phyloP scores from a whole-genome alignment of 148 eudicot species.

The Rhododendron mucronatum region DNA sequence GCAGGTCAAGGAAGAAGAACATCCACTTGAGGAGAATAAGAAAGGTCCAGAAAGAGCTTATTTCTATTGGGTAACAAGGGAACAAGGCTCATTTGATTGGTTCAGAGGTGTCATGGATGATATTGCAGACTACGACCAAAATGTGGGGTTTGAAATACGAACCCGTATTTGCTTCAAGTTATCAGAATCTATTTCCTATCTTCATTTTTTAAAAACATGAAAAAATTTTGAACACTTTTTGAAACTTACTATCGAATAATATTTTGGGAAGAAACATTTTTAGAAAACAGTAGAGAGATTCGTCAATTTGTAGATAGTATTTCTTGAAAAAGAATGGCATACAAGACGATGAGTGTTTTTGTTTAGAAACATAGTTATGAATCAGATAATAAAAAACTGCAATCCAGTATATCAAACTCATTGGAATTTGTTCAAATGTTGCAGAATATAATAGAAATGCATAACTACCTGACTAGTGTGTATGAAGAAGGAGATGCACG shows the following conservation, averaged over 20 bases:
- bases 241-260: not conserved
- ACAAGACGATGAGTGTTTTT: not conserved
- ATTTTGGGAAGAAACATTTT: not conserved
- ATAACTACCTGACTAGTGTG: slow-evolving; percentile 89
- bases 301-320: not conserved
- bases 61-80: slow-evolving; percentile 92
- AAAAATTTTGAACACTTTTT: not conserved
- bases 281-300: not conserved
- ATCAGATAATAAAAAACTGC: not conserved
- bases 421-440: not conserved
- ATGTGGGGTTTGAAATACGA: slow-evolving; percentile 29
- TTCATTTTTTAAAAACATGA: not conserved
- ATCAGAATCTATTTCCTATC: not conserved
- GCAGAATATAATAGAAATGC: slow-evolving; percentile 95
- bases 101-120: slow-evolving; percentile 93
- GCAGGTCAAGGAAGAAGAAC: slow-evolving; percentile 34
- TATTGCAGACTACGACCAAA: slow-evolving; percentile 57
- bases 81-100: slow-evolving; percentile 89
- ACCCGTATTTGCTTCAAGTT: not conserved
- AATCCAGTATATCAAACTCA: not conserved
- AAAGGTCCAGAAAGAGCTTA: slow-evolving; percentile 78
- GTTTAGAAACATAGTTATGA: not conserved
- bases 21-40: not conserved
- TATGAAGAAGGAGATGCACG: slow-evolving; percentile 99
- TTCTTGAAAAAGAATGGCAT: not conserved